These are phyloP conservation scores for Polytrichum commune DNA, from an alignment of 225 moss, liverwort and hornwort genomes.

Conservation along the genomic window DNA sequence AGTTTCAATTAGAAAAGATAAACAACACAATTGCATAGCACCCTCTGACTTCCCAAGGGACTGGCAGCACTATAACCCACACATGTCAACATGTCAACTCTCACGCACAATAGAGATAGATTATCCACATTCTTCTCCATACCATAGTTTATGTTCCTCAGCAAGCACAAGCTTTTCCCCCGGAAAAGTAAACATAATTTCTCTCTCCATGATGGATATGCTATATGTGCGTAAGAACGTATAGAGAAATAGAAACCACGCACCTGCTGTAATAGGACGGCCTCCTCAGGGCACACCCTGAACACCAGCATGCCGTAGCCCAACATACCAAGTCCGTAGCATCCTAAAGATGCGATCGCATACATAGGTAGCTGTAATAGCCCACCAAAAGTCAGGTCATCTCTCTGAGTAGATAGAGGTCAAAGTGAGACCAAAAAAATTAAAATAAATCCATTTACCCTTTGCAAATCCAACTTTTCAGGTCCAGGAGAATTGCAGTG, in stretches of 20 bases:
- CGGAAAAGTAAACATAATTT: too few species aligned
- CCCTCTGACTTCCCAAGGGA: too few species aligned
- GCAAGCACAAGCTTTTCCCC: too few species aligned
- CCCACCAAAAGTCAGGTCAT: conserved; percentile 7
- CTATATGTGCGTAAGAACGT: too few species aligned
- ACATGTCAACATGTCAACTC: too few species aligned
- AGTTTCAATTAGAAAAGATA: background rate
- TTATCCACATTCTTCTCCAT: too few species aligned
- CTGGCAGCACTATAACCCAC: too few species aligned
- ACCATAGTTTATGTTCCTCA: too few species aligned
- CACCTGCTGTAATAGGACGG: conserved; percentile 75
- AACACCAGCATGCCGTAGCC: conserved; percentile 94
- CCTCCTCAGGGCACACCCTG: conserved; percentile 79
- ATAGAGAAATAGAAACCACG: too few species aligned
- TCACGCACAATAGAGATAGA: too few species aligned
- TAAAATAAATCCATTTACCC: background rate
- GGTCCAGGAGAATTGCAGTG: background rate
- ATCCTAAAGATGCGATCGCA: conserved; percentile 75
- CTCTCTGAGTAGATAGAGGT: background rate
- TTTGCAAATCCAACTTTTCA: background rate
- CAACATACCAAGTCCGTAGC: conserved; percentile 81
- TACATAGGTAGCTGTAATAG: conserved; percentile 72
- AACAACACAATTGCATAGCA: too few species aligned
- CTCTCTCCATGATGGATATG: too few species aligned
- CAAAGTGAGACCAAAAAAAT: background rate